Conservation (phyloP, 768 basidiomycete genomes). For the Amanita phalloides region DNA sequence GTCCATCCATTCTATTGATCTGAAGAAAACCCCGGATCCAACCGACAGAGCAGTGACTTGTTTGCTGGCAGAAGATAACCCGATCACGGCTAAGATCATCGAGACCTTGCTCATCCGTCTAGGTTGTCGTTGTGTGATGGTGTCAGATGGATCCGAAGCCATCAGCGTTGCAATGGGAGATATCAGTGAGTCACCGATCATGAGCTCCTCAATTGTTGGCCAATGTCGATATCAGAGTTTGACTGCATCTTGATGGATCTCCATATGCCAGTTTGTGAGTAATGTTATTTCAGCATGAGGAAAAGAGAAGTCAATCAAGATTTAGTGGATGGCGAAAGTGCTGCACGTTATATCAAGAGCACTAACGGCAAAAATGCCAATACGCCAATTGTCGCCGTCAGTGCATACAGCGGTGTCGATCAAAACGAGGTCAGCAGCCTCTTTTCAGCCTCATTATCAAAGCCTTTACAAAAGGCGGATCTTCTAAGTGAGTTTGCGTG, state of each 20-base stretch:
- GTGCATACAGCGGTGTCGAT: conserved; percentile 73
- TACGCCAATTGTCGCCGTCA: conserved; percentile 89
- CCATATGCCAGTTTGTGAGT: conserved; percentile 88
- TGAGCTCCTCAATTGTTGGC: not conserved
- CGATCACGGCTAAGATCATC: conserved; percentile 95
- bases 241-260: conserved; percentile 94
- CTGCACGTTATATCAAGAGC: conserved; percentile 93
- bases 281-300: not conserved
- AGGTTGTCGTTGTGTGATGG: conserved; percentile 92
- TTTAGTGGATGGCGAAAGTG: conserved; percentile 88
- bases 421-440: conserved; percentile 52
- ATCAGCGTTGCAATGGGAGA: conserved; percentile 96
- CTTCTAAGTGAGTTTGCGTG: conserved; percentile 38
- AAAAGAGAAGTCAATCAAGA: conserved; percentile 1
- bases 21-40: conserved; percentile 68
- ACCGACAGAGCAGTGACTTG: conserved; percentile 87
- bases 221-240: conserved; percentile 52
- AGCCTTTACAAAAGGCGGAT: conserved; percentile 85
- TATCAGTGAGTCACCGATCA: conserved; percentile 61
- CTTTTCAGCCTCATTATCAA: conserved; percentile 75
- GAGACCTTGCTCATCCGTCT: conserved; percentile 89
- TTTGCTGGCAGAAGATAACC: conserved; percentile 93
- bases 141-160: conserved; percentile 93
- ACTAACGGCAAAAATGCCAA: conserved; percentile 92
- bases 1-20: conserved; percentile 76